Base-by-base conservation (phyloP, 805 yeast genomes). In the Naumovozyma dairenensis region DNA sequence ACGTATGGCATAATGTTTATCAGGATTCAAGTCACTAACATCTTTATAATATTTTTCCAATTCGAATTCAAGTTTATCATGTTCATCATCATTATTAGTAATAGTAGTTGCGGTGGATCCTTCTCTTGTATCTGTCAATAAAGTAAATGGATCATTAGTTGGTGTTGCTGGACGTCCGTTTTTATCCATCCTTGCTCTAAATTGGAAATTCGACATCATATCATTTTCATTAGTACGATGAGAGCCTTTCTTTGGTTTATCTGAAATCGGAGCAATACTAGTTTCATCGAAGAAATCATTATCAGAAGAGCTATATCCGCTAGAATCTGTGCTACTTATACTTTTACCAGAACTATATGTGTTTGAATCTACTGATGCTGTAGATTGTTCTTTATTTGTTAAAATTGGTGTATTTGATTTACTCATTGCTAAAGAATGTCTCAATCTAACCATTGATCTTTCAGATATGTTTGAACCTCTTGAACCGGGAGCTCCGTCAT, bases 1-100 rank as follows among this genome's bases (percentile, higher is more conserved):
- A 39, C 94, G 74, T 16, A 89, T 63, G 3, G 56, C 60, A 29
- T 59, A 61, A 30, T 49, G 55, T 25, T 51, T 48, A 7, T 48
- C 49, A 24, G 51, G 46, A 38, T 57, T 51, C 24, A 57, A 44
- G 25, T 55, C 59, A 27, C 55, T 54, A 16, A 55, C 56, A 27
- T 62, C 59, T 28, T 53, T 56, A 25, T 58, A 61, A 33, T 57
- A 63, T 3, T 53, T 53, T 29, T 58, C 64, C 33, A 58, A 50
- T 27, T 59, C 58, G 38, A 53, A 55, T 25, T 61, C 66, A 4
- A 57, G 66, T 25, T 55, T 54, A 29, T 60, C 65, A 21, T 44
- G 46, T 21, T 43, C 48, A 29, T 60, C 63, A 25, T 55, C 62
- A 20, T 46, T 49, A n/a, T n/a, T n/a, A n/a, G n/a, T n/a, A n/a